Evolutionary conservation across 2,329 filamentous ascomycete genomes (phyloP).

Genomic region (Emmonsia crescens): DNA sequence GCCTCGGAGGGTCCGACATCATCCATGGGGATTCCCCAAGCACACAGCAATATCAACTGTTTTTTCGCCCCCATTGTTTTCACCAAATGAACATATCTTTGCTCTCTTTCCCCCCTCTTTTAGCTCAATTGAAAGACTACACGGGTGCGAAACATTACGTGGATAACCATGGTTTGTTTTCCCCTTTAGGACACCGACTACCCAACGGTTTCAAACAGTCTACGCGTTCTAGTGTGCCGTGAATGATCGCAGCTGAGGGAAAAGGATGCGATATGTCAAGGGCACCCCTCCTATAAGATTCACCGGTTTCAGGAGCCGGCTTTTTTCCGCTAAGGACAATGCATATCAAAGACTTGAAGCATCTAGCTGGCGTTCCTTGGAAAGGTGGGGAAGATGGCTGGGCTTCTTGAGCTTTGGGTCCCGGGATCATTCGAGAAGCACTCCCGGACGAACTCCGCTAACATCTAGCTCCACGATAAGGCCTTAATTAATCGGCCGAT

Average conservation of each 20-base stretch:
- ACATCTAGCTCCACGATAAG: neutral
- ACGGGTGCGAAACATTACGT: neutral
- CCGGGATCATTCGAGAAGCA: neutral
- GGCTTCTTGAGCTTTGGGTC: neutral
- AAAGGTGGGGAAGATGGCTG: neutral
- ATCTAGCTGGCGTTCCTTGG: neutral
- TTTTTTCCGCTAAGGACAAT: neutral
- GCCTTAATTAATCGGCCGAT: constrained; percentile 1
- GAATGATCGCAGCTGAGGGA: neutral
- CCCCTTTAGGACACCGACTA: neutral
- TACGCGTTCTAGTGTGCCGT: neutral
- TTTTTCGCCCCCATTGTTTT: neutral
- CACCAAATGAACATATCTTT: neutral
- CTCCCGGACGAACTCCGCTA: neutral
- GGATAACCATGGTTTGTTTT: neutral
- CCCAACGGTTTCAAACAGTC: neutral
- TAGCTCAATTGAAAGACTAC: neutral
- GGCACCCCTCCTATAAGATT: neutral
- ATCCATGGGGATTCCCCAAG: neutral
- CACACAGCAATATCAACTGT: neutral
- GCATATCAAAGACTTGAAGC: neutral
- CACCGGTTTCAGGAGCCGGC: neutral
- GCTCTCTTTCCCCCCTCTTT: neutral
- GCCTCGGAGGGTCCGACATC: neutral
- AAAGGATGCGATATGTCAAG: neutral